These are phyloP conservation scores for Discostella stelligeroides DNA, from an alignment of 108 stramenopile genomes.

Conservation along the genomic window DNA sequence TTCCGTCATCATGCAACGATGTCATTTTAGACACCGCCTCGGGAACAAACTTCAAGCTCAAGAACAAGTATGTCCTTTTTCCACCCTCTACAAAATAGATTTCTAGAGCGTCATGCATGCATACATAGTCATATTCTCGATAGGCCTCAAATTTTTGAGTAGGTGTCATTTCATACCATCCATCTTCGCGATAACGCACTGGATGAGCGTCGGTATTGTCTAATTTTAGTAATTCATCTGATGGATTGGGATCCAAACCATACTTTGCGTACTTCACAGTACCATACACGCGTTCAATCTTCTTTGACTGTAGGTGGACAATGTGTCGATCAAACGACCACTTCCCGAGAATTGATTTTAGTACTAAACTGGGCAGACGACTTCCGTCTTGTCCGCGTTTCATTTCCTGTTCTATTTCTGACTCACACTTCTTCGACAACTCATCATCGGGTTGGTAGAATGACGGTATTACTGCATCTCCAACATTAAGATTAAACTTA, in stretches of 20 bases:
- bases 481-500: constrained; percentile 22
- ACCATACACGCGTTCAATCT: constrained; percentile 44
- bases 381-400: constrained; percentile 49
- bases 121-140: constrained; percentile 69
- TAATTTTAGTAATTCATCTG: neutral
- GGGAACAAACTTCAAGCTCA: constrained; percentile 64
- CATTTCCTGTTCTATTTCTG: constrained; percentile 40
- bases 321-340: constrained; percentile 64
- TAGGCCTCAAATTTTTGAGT: constrained; percentile 64
- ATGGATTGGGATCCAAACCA: neutral
- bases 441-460: constrained; percentile 59
- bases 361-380: constrained; percentile 51
- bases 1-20: constrained; percentile 22
- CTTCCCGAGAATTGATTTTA: constrained; percentile 58
- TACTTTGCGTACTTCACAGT: constrained; percentile 49
- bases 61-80: constrained; percentile 61
- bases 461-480: constrained; percentile 56
- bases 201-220: constrained; percentile 7
- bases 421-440: constrained; percentile 20
- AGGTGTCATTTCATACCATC: constrained; percentile 54
- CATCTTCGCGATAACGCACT: constrained; percentile 70
- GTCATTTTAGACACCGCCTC: constrained; percentile 30
- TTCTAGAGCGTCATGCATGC: constrained; percentile 51
- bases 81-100: constrained; percentile 74
- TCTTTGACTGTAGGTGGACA: constrained; percentile 51